Percentiles rank a stretch among this genome's conserved stretches.
Evolutionary conservation across 805 yeast species (phyloP).

Genomic region (Teunomyces cretensis): DNA sequence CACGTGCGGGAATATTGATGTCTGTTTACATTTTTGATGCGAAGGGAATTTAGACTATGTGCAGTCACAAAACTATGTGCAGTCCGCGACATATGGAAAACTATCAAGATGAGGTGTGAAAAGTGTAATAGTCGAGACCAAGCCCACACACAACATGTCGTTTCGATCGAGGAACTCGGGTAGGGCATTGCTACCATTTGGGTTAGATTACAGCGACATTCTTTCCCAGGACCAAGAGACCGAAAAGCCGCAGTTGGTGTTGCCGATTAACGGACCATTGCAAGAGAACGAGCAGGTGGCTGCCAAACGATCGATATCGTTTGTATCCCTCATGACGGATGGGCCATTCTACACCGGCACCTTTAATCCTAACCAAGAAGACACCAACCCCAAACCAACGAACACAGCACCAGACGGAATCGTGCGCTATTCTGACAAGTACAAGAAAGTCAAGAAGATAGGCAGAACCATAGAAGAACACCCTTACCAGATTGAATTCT

Average conservation of each 20-base stretch:
- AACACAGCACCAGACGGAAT: constrained; percentile 56
- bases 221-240: constrained; percentile 32
- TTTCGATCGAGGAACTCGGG: constrained; percentile 48
- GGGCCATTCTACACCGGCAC: constrained; percentile 70
- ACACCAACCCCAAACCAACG: constrained; percentile 22
- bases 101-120: neutral
- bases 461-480: constrained; percentile 76
- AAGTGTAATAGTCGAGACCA: neutral
- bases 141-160: constrained; percentile 43
- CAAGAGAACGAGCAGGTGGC: constrained; percentile 49
- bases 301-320: constrained; percentile 56
- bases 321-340: constrained; percentile 53
- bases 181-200: constrained; percentile 63
- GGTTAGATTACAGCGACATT: constrained; percentile 66
- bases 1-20: neutral
- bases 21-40: neutral
- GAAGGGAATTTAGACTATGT: neutral
- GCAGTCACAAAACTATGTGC: neutral
- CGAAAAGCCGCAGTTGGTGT: constrained; percentile 44
- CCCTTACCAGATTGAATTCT: constrained; percentile 67
- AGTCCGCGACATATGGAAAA: neutral
- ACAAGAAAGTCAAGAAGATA: constrained; percentile 65
- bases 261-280: constrained; percentile 67
- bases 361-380: constrained; percentile 12
- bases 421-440: constrained; percentile 78